Evolutionary conservation across 2,329 filamentous ascomycete genomes (phyloP), one percentile per base, ranked within the genome.

Genomic region (Penicillium sp.): DNA sequence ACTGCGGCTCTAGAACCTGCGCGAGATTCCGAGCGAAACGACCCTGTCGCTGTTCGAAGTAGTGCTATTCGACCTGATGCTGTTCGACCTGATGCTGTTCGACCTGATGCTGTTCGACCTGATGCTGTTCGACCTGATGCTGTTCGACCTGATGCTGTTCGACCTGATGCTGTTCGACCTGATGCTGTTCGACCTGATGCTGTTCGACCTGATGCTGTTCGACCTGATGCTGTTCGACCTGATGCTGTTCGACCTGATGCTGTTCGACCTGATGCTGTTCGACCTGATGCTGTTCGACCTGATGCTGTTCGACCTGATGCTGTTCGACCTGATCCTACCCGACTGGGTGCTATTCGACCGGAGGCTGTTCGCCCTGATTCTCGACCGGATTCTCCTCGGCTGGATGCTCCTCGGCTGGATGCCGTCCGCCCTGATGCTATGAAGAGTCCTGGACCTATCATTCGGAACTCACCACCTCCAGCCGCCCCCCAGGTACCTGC

Each of bases 401-500:
- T n/a, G 3, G 15, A 33, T 10, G 15, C 43, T n/a, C 2, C 13
- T 45, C 51, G 42, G 13, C 25, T 13, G 0, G n/a, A 36, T 9
- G 15, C 19, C 2, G 8, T 10, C 19, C 29, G 41, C 8, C 54
- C 68, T 19, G 73, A 75, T 36, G 50, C 58, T 3, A 35, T 61
- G 8, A 71, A 73, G 47, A 71, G 74, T 6, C 53, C 65, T 6
- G 63, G 65, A 21, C 58, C 65, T 21, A 55, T 65, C 10, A 49
- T 52, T 21, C 73, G 75, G 55, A 65, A 67, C 6, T 76, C 75
- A 5, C 70, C 75, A 3, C 75, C 75, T 17, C 73, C 73, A 27
- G 70, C 75, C 15, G 73, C 69, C 49, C 75, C 75, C n/a, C 75
- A 77, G 49, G 75, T 77, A 9, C 75, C 76, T 29, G 75, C 76